Conservation (phyloP, 106 monocot genomes). For the Iris macrosiphon region DNA sequence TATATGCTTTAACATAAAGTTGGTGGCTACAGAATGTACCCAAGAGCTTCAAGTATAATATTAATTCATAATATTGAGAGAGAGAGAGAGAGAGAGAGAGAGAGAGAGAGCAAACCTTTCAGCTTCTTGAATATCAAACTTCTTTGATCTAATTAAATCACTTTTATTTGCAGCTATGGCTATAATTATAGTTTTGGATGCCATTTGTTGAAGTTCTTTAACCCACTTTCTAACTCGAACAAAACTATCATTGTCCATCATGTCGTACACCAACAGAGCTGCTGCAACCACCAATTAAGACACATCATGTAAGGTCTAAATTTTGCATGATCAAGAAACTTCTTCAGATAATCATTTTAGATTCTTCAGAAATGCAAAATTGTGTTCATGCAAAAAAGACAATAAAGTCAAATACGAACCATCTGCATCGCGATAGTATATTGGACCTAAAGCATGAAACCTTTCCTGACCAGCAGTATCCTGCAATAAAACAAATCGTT, state of each 20-base stretch:
- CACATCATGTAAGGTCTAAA: neutral
- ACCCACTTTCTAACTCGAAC: conserved; percentile 55
- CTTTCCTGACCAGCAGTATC: conserved; percentile 60
- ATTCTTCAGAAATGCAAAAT: neutral
- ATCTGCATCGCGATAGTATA: conserved; percentile 63
- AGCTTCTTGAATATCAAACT: conserved; percentile 44
- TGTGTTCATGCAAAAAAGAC: neutral
- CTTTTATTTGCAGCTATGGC: conserved; percentile 57
- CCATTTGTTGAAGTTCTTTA: conserved; percentile 55
- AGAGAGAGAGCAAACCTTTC: conserved; percentile 25
- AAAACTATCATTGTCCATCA: conserved; percentile 40
- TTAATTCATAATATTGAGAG: too few relatives aligned
- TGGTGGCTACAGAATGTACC: too few relatives aligned
- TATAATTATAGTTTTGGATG: conserved; percentile 32
- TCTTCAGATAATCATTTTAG: neutral
- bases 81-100: too few relatives aligned
- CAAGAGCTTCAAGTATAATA: too few relatives aligned
- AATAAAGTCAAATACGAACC: conserved; percentile 17
- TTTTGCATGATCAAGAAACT: conserved; percentile 4
- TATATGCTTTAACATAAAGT: too few relatives aligned
- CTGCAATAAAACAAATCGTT: conserved; percentile 20
- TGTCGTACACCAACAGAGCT: conserved; percentile 55
- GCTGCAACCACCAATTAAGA: conserved; percentile 27
- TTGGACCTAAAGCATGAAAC: conserved; percentile 57
- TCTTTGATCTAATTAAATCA: conserved; percentile 44